Percentiles rank a stretch among this genome's conserved stretches.
Conservation (phyloP, 1,139 yeast species). For the Trichomonascaceae sp. region DNA sequence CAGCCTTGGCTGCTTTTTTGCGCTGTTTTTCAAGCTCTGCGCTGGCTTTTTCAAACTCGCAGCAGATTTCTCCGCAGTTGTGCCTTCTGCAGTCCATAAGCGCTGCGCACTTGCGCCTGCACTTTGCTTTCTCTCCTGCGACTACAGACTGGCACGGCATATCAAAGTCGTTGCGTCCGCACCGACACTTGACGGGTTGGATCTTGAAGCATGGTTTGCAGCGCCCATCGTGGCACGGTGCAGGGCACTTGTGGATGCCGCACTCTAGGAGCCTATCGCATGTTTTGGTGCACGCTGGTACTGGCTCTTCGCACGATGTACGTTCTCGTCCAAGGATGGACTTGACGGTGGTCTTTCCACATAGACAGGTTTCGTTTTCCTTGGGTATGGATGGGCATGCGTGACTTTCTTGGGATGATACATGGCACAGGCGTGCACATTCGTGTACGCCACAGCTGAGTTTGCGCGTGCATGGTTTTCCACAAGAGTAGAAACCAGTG, state of each 20-base stretch:
- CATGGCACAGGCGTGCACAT: conserved; percentile 47
- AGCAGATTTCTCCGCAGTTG: conserved; percentile 56
- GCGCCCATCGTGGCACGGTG: conserved; percentile 63
- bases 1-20: conserved; percentile 26
- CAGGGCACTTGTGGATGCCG: conserved; percentile 51
- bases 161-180: conserved; percentile 36
- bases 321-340: conserved; percentile 35
- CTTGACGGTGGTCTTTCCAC: conserved; percentile 45
- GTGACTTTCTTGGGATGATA: conserved; percentile 31
- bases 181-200: conserved; percentile 36
- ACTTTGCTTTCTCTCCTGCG: conserved; percentile 41
- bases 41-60: conserved; percentile 54
- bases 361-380: conserved; percentile 50
- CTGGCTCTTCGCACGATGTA: conserved; percentile 43
- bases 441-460: conserved; percentile 60
- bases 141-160: conserved; percentile 53
- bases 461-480: conserved; percentile 33
- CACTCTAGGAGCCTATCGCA: conserved; percentile 57
- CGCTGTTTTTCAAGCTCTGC: conserved; percentile 45
- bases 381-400: conserved; percentile 56
- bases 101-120: conserved; percentile 67
- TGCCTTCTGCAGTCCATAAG: conserved; percentile 73
- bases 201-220: conserved; percentile 50
- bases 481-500: conserved; percentile 56
- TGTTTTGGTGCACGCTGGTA: conserved; percentile 54